phyloP scores from a whole-genome alignment of 495 filamentous ascomycete genomes.

The Talaromyces stipitatus region DNA sequence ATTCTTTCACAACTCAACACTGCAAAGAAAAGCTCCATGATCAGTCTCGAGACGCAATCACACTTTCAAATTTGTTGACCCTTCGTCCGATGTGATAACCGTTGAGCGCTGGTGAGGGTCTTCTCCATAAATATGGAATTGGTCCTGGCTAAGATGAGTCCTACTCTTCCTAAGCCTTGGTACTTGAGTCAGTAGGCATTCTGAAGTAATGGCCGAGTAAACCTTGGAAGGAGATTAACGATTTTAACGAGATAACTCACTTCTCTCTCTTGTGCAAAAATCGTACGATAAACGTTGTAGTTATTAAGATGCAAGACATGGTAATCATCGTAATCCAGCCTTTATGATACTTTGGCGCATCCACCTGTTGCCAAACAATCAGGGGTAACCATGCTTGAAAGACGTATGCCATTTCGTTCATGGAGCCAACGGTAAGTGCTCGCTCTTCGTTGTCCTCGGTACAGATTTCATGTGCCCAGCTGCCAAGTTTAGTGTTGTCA shows the following conservation, averaged over 20 bases:
- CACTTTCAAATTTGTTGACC: background rate
- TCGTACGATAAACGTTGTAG: conserved; percentile 16
- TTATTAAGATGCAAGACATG: conserved; percentile 26
- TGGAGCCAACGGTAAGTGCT: conserved; percentile 38
- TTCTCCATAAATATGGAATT: background rate
- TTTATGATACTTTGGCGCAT: conserved; percentile 40
- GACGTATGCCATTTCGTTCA: conserved; percentile 44
- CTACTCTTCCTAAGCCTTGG: background rate
- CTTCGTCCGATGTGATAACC: background rate
- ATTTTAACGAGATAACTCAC: background rate
- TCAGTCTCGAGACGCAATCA: background rate
- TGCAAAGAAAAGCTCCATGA: background rate
- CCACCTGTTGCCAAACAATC: conserved; percentile 45
- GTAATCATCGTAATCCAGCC: conserved; percentile 36
- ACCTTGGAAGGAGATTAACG: background rate
- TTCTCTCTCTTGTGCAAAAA: conserved; percentile 32
- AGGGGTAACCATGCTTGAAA: conserved; percentile 43
- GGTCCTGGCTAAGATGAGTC: background rate
- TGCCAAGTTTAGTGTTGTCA: conserved; percentile 11
- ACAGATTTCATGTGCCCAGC: conserved; percentile 45
- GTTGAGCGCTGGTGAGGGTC: background rate
- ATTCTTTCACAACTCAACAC: background rate
- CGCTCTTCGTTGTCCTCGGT: conserved; percentile 45
- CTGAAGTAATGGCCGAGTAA: too few relatives aligned
- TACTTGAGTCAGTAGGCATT: background rate